These are phyloP conservation scores for Papilionanthe hybrid DNA, from an alignment of 116 monocot genomes.

Conservation along the genomic window DNA sequence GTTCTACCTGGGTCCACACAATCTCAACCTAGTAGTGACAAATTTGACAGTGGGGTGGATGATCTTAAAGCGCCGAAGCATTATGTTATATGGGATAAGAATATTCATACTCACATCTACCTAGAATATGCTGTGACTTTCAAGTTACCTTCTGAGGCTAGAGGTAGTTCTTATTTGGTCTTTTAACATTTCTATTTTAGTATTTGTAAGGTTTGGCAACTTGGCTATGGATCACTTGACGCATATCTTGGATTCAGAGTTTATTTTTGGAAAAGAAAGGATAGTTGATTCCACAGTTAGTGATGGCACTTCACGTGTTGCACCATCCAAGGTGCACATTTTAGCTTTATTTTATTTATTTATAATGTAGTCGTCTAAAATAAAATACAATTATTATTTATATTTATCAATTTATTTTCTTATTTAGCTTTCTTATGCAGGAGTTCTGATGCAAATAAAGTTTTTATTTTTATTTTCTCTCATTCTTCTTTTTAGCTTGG, in stretches of 20 bases:
- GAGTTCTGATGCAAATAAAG: not conserved
- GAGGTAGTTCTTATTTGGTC: slow-evolving; percentile 3
- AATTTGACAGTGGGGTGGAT: slow-evolving; percentile 78
- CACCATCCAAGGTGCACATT: not conserved
- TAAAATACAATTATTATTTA: not conserved
- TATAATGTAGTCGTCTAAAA: not conserved
- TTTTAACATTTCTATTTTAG: not conserved
- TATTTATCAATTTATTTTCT: not conserved
- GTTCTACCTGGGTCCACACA: slow-evolving; percentile 55
- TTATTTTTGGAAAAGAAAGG: slow-evolving; percentile 35
- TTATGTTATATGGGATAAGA: slow-evolving; percentile 68
- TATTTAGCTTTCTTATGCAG: not conserved
- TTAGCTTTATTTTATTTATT: not conserved
- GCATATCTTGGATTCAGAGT: slow-evolving; percentile 31
- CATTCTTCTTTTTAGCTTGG: too few relatives aligned
- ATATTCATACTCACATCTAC: slow-evolving; percentile 52
- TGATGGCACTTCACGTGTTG: not conserved
- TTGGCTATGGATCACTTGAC: not conserved
- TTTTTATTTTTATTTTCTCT: not conserved
- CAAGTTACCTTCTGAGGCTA: slow-evolving; percentile 44
- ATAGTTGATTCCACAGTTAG: slow-evolving; percentile 26
- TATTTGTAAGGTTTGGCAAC: not conserved
- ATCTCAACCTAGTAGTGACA: slow-evolving; percentile 65
- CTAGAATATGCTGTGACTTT: slow-evolving; percentile 79
- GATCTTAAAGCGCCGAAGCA: slow-evolving; percentile 70